Base-by-base conservation (phyloP, 2,329 filamentous ascomycete genomes). In the Falciphora oryzae region DNA sequence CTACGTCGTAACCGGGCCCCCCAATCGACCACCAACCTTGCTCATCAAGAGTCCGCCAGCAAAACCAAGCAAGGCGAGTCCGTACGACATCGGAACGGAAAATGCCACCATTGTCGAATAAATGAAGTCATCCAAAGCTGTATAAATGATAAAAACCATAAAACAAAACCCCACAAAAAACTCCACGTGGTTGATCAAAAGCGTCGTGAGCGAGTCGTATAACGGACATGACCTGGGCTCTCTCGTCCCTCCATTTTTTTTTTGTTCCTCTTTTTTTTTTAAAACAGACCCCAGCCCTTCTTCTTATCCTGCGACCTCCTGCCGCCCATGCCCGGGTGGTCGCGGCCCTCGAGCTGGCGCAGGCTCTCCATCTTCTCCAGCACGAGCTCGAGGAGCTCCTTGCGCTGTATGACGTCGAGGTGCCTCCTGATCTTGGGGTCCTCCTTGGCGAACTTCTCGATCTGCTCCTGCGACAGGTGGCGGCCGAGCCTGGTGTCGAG, bases 361-460 rank as follows among this genome's bases (percentile, higher is more conserved):
- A 99, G 78, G 65, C 91, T 90, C 75, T 98, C 93, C 86, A 99
- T 98, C 83, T 99, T 98, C 74, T 92, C 90, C 35, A 99, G 81
- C 6, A 97, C 95, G 65, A 97, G 81, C 79, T 99, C 94, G 5
- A 99, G 83, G 66, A 97, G 82, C 72, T 97, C 93, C 78, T 99
- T 99, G 69, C 93, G 85, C 67, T 89, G 85, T 69, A 98, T 96
- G 29, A 98, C 88, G 71, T 99, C 96, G 58, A 99, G 82, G 75
- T 99, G 96, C 61, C 89, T 84, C 67, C 89, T 85, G 67, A 99
- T 89, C 77, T 94, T 95, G 25, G 92, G 90, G 73, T 99, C 96
- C 76, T 99, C 95, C 63, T 91, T 87, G 3, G 95, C 95, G 71
- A 99, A 97, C 31, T 86, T 85, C 74, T 99, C 94, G 6, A 98